These are phyloP conservation scores for Leccinum olivaceoglutinosum DNA, from an alignment of 1,284 basidiomycete genomes.

Conservation along the genomic window DNA sequence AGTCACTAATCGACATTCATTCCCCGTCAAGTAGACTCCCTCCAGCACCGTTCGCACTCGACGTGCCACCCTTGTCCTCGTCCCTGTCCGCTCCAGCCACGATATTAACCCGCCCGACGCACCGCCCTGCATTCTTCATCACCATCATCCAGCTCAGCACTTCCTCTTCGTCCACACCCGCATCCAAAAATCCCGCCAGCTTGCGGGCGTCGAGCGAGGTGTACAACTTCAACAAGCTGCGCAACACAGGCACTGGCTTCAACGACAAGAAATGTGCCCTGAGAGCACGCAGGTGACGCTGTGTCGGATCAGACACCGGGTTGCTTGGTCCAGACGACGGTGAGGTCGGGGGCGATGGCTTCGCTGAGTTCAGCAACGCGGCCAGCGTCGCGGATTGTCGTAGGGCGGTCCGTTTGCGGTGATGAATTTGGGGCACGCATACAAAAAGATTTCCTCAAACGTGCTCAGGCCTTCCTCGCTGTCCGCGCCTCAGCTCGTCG, in stretches of 20 bases:
- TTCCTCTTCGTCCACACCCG: conserved; percentile 78
- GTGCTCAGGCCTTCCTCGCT: conserved; percentile 75
- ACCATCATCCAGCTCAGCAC: conserved; percentile 97
- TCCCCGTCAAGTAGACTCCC: conserved; percentile 80
- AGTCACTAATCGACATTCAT: conserved; percentile 84
- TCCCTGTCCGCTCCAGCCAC: conserved; percentile 22
- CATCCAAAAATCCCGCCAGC: conserved; percentile 85
- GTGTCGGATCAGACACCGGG: conserved; percentile 63
- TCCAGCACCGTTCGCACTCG: conserved; percentile 7
- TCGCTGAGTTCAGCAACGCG: conserved; percentile 42
- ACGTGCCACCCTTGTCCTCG: conserved; percentile 13
- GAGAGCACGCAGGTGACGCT: conserved; percentile 66
- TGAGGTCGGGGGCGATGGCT: conserved; percentile 25
- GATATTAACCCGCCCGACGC: conserved; percentile 47
- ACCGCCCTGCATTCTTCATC: conserved; percentile 84
- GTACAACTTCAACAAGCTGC: conserved; percentile 93
- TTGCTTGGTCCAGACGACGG: conserved; percentile 17
- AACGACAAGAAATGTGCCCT: conserved; percentile 74
- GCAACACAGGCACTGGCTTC: conserved; percentile 76
- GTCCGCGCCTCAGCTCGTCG: conserved; percentile 4
- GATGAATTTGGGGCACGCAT: conserved; percentile 96
- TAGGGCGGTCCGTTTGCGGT: conserved; percentile 91
- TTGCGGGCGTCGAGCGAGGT: conserved; percentile 90
- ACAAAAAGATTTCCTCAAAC: conserved; percentile 92
- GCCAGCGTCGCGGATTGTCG: conserved; percentile 72